Percentiles rank a stretch among this genome's conserved stretches.
Evolutionary conservation across 345 rosid genomes (phyloP).

Genomic region (Rhizophora mangle): DNA sequence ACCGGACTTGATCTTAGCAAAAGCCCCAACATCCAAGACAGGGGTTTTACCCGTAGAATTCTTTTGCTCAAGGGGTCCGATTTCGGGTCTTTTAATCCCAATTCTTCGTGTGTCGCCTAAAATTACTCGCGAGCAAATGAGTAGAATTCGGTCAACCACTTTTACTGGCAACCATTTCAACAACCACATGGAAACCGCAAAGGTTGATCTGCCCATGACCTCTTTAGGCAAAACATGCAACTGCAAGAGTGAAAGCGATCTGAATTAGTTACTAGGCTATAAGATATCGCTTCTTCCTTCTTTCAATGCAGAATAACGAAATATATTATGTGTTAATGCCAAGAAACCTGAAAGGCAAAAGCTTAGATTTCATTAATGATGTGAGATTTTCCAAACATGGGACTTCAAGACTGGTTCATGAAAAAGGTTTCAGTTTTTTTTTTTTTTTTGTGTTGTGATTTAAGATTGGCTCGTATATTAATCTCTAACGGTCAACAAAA

Average conservation of each 20-base stretch:
- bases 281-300: no score
- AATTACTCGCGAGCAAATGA: constrained; percentile 39
- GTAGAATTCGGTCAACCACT: constrained; percentile 52
- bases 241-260: constrained; percentile 21
- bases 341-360: background rate
- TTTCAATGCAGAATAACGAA: no score
- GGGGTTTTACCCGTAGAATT: constrained; percentile 60
- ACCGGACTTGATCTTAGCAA: constrained; percentile 51
- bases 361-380: no score
- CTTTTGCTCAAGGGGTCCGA: constrained; percentile 64
- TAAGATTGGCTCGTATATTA: no score
- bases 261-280: background rate
- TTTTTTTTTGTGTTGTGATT: no score
- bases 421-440: no score
- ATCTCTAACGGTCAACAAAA: no score
- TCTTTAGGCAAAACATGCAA: constrained; percentile 66
- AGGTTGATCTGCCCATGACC: constrained; percentile 58
- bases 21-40: constrained; percentile 63
- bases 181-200: constrained; percentile 55
- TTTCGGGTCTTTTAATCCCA: constrained; percentile 57
- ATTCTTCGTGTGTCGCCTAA: constrained; percentile 51
- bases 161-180: constrained; percentile 52
- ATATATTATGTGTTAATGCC: no score
- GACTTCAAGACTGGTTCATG: no score
- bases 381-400: no score